Evolutionary conservation across 306 rosid genomes (phyloP).

Genomic region (Cicer pinnatifidum): DNA sequence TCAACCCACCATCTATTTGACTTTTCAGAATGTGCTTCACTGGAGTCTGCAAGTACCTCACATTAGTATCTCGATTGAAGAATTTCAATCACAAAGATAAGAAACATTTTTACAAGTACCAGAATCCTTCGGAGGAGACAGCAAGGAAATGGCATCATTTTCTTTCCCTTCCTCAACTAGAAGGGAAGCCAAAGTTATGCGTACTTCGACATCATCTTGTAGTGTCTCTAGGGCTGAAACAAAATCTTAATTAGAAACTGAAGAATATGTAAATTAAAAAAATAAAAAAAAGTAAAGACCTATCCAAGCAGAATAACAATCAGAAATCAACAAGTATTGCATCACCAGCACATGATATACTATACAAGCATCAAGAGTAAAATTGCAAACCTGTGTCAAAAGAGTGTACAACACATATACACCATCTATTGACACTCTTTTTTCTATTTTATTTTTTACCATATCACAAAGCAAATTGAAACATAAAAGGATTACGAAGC

Average conservation of each 20-base stretch:
- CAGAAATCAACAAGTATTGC: conserved; percentile 31
- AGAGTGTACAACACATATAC: not conserved
- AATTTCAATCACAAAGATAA: conserved; percentile 41
- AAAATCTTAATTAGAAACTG: conserved; percentile 41
- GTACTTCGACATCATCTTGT: conserved; percentile 68
- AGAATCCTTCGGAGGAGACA: conserved; percentile 65
- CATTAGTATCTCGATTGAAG: conserved; percentile 13
- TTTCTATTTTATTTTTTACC: conserved; percentile 2
- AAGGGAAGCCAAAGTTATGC: conserved; percentile 81
- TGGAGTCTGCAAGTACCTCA: conserved; percentile 55
- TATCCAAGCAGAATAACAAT: conserved; percentile 33
- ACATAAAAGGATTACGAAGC: not conserved
- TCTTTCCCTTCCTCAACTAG: conserved; percentile 78
- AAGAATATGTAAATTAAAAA: conserved; percentile 28
- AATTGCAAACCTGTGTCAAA: conserved; percentile 22
- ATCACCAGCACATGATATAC: conserved; percentile 18
- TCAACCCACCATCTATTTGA: conserved; percentile 79
- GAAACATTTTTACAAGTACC: conserved; percentile 51
- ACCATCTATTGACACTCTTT: conserved; percentile 3
- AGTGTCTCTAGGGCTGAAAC: conserved; percentile 68
- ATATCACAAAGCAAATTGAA: conserved; percentile 13
- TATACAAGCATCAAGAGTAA: conserved; percentile 24
- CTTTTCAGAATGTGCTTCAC: conserved; percentile 56
- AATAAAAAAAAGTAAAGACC: not conserved
- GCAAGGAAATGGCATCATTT: conserved; percentile 78